Conservation (phyloP, 495 filamentous ascomycete species). For the Neurospora intermedia region DNA sequence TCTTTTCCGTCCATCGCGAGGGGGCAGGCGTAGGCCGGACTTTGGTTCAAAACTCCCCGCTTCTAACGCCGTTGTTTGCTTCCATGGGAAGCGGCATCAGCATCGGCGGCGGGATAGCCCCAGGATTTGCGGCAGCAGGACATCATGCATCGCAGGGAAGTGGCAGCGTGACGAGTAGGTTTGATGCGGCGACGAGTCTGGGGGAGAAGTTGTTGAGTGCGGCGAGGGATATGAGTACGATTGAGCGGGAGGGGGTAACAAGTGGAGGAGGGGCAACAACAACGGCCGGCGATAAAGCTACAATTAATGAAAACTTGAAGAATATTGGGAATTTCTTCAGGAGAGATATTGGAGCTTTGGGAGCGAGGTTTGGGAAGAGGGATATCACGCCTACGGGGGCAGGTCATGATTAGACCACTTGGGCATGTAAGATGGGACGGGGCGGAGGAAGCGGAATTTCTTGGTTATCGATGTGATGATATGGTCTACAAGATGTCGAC, state of each 20-base stretch:
- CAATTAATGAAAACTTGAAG: conserved; percentile 83
- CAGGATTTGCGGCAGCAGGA: not conserved
- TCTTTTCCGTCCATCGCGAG: conserved; percentile 74
- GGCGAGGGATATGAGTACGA: conserved; percentile 73
- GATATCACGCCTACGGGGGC: conserved; percentile 27
- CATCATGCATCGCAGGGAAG: conserved; percentile 28
- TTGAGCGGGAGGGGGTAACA: conserved; percentile 32
- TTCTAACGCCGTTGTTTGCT: conserved; percentile 51
- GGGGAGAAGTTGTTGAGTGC: conserved; percentile 68
- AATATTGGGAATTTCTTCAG: conserved; percentile 95
- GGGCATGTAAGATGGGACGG: too few species aligned
- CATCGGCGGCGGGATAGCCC: conserved; percentile 9
- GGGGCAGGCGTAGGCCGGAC: conserved; percentile 46
- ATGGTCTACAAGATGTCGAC: too few species aligned
- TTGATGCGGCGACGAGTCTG: conserved; percentile 62
- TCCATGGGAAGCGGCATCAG: conserved; percentile 3
- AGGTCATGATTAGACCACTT: not conserved
- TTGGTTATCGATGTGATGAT: too few species aligned
- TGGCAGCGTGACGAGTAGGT: conserved; percentile 46
- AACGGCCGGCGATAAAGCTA: conserved; percentile 39
- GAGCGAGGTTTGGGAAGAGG: conserved; percentile 54
- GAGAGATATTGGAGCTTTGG: conserved; percentile 75
- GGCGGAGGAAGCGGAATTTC: too few species aligned
- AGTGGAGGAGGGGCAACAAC: conserved; percentile 42
- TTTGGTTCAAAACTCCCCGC: conserved; percentile 46